Evolutionary conservation across 441 rosid species (phyloP), one percentile per base, ranked within the genome.

Genomic region (Erysimum cheiri): DNA sequence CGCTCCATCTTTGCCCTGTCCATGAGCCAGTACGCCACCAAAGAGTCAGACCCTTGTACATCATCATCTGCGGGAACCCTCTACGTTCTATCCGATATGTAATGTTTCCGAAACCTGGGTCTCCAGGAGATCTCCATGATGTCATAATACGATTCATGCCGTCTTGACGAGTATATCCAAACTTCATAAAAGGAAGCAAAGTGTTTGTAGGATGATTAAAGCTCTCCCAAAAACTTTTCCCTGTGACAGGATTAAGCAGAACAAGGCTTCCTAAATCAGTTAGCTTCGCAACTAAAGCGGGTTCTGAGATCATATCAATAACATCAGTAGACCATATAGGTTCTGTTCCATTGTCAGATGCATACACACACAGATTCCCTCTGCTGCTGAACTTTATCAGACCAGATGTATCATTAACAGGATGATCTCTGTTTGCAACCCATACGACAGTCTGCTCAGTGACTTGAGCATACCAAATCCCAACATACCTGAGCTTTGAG

Each of bases 381-480:
- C 62, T 67, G 64, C 39, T 29, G 50, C 78, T 69, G 78, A 87
- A 65, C 12, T 73, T 58, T 4, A 91, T 79, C 9, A 43, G 53
- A 26, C 91, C 96, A 0, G 85, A 79, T 40, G 71, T 37, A 60
- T 59, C 82, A 9, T 57, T 75, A 60, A 88, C 17, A 0, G 93
- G 97, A 47, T 67, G 78, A 28, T 86, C 81, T 64, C 96, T 79
- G 28, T 92, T 92, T 43, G 87, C 89, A 14, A 91, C 89, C 97
- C 92, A 91, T 6, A 81, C 84, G 5, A 85, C 26, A 0, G 89
- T 82, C 48, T 43, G 69, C 31, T 67, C 77, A 1, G 78, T 8
- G 69, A 81, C 72, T 65, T 74, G 79, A 5, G 83, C 35, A 50
- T 81, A 83, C 95, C 95, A 86, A 60, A 88, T 80, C 22, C 94